A percentile compares a stretch with the other conserved stretches of the same genome.
phyloP scores from a whole-genome alignment of 2,329 filamentous ascomycete genomes.

The Colletotrichum cuscutae region DNA sequence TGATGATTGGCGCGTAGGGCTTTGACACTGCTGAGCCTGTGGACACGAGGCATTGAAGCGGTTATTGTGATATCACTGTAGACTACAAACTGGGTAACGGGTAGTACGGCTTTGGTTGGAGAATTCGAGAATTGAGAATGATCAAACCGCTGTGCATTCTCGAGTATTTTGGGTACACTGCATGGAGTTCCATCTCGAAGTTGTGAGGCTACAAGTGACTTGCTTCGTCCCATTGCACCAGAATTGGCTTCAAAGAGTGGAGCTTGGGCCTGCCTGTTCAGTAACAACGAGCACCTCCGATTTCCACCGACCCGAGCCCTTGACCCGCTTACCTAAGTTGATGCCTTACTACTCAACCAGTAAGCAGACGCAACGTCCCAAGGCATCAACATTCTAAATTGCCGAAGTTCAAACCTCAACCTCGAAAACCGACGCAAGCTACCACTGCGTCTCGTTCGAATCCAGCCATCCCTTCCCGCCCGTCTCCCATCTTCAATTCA shows the following conservation, averaged over 20 bases:
- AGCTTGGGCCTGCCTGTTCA: not conserved
- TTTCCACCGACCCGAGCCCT: constrained; percentile 26
- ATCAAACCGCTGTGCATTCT: not conserved
- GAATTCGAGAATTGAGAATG: constrained; percentile 15
- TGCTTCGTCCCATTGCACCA: not conserved
- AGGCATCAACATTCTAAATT: constrained; percentile 57
- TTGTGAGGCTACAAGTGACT: not conserved
- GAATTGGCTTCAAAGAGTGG: constrained; percentile 5
- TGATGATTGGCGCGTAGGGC: constrained; percentile 20
- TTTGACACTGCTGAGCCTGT: constrained; percentile 11
- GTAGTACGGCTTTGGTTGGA: constrained; percentile 1
- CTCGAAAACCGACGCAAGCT: constrained; percentile 43
- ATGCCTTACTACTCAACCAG: constrained; percentile 46
- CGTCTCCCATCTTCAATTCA: constrained; percentile 28
- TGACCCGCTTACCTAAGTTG: constrained; percentile 40
- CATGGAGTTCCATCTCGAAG: too few species aligned
- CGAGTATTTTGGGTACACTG: not conserved
- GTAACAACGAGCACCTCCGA: constrained; percentile 19
- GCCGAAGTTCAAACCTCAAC: constrained; percentile 48
- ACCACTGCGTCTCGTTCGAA: constrained; percentile 25
- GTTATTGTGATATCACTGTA: constrained; percentile 35
- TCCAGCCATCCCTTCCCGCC: constrained; percentile 38
- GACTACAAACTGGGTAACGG: constrained; percentile 26
- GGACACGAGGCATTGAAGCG: constrained; percentile 11
- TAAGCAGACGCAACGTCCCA: constrained; percentile 14